Evolutionary conservation across 495 filamentous ascomycete species (phyloP).

Genomic region (Aspergillus wentii): DNA sequence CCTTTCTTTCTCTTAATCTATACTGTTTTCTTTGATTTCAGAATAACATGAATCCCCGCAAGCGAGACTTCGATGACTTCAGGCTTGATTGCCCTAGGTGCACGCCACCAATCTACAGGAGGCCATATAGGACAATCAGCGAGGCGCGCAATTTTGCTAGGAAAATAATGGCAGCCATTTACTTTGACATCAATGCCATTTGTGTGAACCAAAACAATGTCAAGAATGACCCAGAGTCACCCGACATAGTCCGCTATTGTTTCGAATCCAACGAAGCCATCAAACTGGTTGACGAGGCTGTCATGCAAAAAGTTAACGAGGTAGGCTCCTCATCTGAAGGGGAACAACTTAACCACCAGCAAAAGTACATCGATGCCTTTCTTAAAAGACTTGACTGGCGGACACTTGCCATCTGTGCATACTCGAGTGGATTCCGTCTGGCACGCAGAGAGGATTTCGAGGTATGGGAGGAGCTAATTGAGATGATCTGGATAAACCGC

Average conservation of each 20-base stretch:
- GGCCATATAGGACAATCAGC: no score
- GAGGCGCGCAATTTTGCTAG: no score
- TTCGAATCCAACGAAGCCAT: not conserved
- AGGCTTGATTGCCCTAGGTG: no score
- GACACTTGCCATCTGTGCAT: slow-evolving; percentile 28
- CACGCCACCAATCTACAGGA: no score
- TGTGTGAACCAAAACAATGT: not conserved
- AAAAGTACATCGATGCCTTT: slow-evolving; percentile 2
- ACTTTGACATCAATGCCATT: slow-evolving; percentile 13
- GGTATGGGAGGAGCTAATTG: slow-evolving; percentile 17
- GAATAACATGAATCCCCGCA: no score
- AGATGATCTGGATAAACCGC: slow-evolving; percentile 11
- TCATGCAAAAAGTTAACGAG: not conserved
- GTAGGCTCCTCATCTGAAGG: not conserved
- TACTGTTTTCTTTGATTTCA: no score
- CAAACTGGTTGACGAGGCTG: not conserved
- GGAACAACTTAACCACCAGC: not conserved
- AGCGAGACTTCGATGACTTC: no score
- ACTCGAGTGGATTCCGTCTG: slow-evolving; percentile 25
- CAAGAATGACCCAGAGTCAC: not conserved
- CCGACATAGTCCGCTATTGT: not conserved
- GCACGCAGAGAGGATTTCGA: slow-evolving; percentile 1
- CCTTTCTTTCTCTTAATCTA: no score
- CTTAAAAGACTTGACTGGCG: slow-evolving; percentile 21
- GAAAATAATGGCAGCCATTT: slow-evolving; percentile 15